phyloP scores from a whole-genome alignment of 495 filamentous ascomycete species.

The Xanthoparmelia taractica region DNA sequence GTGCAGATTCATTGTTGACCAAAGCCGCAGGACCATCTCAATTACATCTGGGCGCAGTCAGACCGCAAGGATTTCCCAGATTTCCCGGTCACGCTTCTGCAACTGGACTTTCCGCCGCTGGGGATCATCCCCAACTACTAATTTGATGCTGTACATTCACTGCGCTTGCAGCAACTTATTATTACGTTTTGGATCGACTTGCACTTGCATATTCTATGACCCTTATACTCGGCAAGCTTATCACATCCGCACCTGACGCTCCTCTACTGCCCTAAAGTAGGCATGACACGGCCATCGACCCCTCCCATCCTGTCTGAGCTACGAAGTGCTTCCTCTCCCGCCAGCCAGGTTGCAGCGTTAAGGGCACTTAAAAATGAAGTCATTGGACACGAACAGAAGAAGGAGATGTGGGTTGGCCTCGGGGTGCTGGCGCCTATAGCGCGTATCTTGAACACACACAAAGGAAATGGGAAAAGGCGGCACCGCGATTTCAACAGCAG shows the following conservation, averaged over 20 bases:
- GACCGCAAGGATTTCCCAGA: neutral
- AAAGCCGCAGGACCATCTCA: neutral
- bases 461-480: slow-evolving; percentile 35
- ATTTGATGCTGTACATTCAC: neutral
- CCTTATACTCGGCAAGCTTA: slow-evolving; percentile 19
- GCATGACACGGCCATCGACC: slow-evolving; percentile 42
- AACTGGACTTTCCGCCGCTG: neutral
- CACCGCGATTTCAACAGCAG: slow-evolving; percentile 33
- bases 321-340: slow-evolving; percentile 49
- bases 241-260: slow-evolving; percentile 20
- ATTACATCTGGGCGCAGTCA: neutral
- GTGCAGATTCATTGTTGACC: neutral
- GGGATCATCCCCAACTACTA: neutral
- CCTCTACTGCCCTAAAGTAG: slow-evolving; percentile 7
- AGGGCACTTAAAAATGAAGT: slow-evolving; percentile 77
- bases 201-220: slow-evolving; percentile 12
- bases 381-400: slow-evolving; percentile 80
- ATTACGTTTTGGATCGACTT: slow-evolving; percentile 17
- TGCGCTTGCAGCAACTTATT: slow-evolving; percentile 2
- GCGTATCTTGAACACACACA: slow-evolving; percentile 45
- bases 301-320: slow-evolving; percentile 56
- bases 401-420: slow-evolving; percentile 61
- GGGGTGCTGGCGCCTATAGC: slow-evolving; percentile 65
- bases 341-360: slow-evolving; percentile 57
- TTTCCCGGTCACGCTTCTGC: neutral